A percentile compares a stretch with the other conserved stretches of the same genome.
phyloP scores from a whole-genome alignment of 2,329 filamentous ascomycete species.

The Fusarium equiseti region DNA sequence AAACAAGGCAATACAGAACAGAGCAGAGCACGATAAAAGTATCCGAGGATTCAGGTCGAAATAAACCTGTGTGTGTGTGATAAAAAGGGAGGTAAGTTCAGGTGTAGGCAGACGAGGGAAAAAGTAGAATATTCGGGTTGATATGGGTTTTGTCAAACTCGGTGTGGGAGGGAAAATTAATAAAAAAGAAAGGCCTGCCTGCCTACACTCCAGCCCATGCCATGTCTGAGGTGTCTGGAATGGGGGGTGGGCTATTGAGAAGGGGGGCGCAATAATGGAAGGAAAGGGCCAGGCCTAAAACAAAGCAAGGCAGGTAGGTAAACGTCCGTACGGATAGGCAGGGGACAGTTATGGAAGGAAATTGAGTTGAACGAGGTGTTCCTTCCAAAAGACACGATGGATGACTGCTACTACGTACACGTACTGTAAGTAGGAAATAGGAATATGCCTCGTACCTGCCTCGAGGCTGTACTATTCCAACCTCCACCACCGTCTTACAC shows the following conservation, averaged over 20 bases:
- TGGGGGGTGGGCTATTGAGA: constrained; percentile 36
- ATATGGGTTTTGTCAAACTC: constrained; percentile 49
- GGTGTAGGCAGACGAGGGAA: constrained; percentile 41
- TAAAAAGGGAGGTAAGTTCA: constrained; percentile 42
- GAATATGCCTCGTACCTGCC: constrained; percentile 30
- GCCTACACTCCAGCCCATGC: constrained; percentile 19
- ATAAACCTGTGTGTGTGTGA: constrained; percentile 46
- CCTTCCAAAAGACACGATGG: constrained; percentile 12
- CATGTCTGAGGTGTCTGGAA: constrained; percentile 40
- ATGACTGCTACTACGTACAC: not conserved
- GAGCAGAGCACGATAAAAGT: not conserved
- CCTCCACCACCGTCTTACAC: constrained; percentile 10
- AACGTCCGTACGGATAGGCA: constrained; percentile 12
- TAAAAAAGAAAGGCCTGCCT: constrained; percentile 39
- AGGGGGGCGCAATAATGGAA: constrained; percentile 35
- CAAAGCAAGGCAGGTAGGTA: constrained; percentile 38
- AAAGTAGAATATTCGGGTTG: constrained; percentile 48
- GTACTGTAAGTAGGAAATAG: not conserved
- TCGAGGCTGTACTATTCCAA: constrained; percentile 11
- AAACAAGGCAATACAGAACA: constrained; percentile 21
- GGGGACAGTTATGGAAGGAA: constrained; percentile 28
- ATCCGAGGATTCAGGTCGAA: constrained; percentile 30
- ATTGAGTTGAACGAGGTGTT: constrained; percentile 35
- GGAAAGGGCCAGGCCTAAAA: constrained; percentile 36
- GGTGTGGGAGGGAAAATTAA: constrained; percentile 48